Evolutionary conservation across 768 basidiomycete species (phyloP), one percentile per base, ranked within the genome.

Genomic region (Auricularia sp.): DNA sequence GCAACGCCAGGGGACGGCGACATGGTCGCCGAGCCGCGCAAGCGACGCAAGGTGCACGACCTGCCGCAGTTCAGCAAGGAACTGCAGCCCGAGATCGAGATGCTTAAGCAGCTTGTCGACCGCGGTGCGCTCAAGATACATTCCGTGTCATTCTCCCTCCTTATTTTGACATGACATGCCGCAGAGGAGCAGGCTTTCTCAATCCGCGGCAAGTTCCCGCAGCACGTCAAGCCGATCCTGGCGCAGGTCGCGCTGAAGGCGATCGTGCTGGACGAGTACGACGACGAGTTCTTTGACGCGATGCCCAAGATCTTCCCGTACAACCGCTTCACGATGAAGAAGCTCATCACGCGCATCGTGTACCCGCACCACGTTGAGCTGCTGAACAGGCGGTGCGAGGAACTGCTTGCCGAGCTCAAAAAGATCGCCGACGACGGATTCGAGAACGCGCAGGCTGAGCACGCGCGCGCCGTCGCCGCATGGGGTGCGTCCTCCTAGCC

Each of bases 321-420:
- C 72, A 99, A 99, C 77, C 87, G 88, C 68, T 99, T 91, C 73
- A 96, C 92, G 0, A 93, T 98, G 87, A 89, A 83, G 90, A 98
- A 97, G 86, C 82, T 98, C 58, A 90, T 94, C 74, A 93, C 93
- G 72, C 85, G 93, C 6, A 90, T 90, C n/a, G 84, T 94, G 12
- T 94, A 87, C 75, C 71, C 74, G 0, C 88, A 89, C 8, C 93
- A 95, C 69, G 79, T 83, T 63, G 79, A 80, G 51, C 78, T 90
- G 34, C 77, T 95, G 3, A 78, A 80, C 0, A 80, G 85, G 64
- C 80, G 85, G 56, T 90, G 93, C 72, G 87, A 88, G 0, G 80
- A 82, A 35, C 75, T 92, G 0, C 76, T 97, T 3, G 77, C 74
- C 3, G 82, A 88, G 70, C 82, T 98, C 3, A 77, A 77, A 54